A percentile compares a stretch with the other conserved stretches of the same genome.
Evolutionary conservation across 2,329 filamentous ascomycete species (phyloP).

Genomic region (Fusarium euwallaceae): DNA sequence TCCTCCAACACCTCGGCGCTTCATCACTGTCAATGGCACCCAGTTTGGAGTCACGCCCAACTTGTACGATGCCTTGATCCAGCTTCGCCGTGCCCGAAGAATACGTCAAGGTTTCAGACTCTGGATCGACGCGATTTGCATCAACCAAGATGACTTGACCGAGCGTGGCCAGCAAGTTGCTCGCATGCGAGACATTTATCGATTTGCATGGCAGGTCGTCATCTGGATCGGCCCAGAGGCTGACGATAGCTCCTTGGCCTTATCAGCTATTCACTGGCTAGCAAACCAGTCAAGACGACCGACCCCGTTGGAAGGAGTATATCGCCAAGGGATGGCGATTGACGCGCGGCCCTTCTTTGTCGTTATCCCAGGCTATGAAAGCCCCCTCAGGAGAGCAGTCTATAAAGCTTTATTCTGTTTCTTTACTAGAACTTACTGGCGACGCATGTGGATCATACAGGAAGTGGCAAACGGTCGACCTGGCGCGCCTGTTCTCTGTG

Average conservation of each 20-base stretch:
- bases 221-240: not conserved
- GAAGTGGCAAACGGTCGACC: not conserved
- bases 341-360: not conserved
- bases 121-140: not conserved
- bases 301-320: not conserved
- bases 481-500: not conserved
- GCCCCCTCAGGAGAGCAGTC: not conserved
- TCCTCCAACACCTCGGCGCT: not conserved
- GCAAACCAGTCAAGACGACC: not conserved
- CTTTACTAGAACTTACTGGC: not conserved
- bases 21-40: not conserved
- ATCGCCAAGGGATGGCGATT: not conserved
- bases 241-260: not conserved
- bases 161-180: not conserved
- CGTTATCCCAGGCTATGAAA: not conserved
- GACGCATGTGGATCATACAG: not conserved
- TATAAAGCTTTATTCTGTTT: not conserved
- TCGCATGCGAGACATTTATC: conserved; percentile 16
- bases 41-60: not conserved
- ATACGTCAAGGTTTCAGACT: conserved; percentile 12
- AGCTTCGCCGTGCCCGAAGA: not conserved
- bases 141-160: not conserved
- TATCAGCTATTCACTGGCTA: not conserved
- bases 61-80: not conserved
- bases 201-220: conserved; percentile 6